Evolutionary conservation across 1,139 yeast species (phyloP).

Genomic region (Waltiozyma sp.): DNA sequence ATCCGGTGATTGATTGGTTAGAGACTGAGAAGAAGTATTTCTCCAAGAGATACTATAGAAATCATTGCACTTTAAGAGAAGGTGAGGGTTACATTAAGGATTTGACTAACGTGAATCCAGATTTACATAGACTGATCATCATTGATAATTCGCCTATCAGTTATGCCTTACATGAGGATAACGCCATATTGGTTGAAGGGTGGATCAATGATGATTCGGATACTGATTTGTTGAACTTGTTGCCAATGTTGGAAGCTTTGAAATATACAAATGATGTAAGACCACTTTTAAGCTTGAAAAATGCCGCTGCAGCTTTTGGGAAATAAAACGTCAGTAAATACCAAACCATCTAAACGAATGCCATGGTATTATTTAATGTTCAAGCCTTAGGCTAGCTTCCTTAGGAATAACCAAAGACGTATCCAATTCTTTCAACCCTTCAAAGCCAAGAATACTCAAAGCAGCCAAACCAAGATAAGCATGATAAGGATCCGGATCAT

Average conservation of each 20-base stretch:
- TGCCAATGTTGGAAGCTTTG: slow-evolving; percentile 74
- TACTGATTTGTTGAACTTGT: slow-evolving; percentile 61
- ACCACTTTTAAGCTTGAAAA: slow-evolving; percentile 59
- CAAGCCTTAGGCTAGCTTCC: slow-evolving; percentile 2
- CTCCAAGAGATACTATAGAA: slow-evolving; percentile 59
- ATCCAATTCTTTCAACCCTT: slow-evolving; percentile 15
- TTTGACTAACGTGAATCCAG: slow-evolving; percentile 41
- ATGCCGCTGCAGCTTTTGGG: slow-evolving; percentile 66
- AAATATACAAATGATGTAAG: slow-evolving; percentile 84
- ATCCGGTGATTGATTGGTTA: slow-evolving; percentile 89
- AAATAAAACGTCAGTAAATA: slow-evolving; percentile 13
- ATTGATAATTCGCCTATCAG: slow-evolving; percentile 90
- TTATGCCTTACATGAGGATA: slow-evolving; percentile 71
- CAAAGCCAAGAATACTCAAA: slow-evolving; percentile 30
- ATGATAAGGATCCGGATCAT: slow-evolving; percentile 65
- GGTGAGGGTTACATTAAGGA: slow-evolving; percentile 90
- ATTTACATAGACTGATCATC: slow-evolving; percentile 63
- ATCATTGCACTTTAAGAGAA: slow-evolving; percentile 63
- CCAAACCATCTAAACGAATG: neutral
- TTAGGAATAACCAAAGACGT: slow-evolving; percentile 10
- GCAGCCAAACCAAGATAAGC: slow-evolving; percentile 52
- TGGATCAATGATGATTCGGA: slow-evolving; percentile 96
- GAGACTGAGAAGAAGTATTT: slow-evolving; percentile 44
- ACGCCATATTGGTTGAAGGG: slow-evolving; percentile 90
- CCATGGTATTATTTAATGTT: neutral